Evolutionary conservation across 2,329 filamentous ascomycete species (phyloP).

Genomic region (Neonectria faginata): DNA sequence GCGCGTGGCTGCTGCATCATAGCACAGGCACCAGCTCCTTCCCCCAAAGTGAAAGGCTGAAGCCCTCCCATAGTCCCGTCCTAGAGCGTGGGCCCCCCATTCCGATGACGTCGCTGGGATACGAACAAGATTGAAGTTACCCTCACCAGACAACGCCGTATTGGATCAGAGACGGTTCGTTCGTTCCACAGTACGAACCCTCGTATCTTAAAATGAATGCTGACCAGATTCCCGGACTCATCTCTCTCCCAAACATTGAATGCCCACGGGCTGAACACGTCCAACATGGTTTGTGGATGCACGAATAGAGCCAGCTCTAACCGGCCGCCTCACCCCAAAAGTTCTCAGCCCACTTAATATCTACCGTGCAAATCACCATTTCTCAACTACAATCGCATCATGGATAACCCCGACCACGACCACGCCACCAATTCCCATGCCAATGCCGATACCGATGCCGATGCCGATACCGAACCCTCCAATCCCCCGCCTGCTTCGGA

Average conservation of each 20-base stretch:
- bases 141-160: background rate
- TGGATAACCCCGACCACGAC: conserved; percentile 34
- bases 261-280: background rate
- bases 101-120: background rate
- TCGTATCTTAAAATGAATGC: background rate
- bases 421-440: background rate
- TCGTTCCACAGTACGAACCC: background rate
- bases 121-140: background rate
- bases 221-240: background rate
- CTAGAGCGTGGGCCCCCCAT: background rate
- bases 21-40: conserved; percentile 19
- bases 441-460: background rate
- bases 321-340: background rate
- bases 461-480: conserved; percentile 17
- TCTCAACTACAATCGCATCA: conserved; percentile 38
- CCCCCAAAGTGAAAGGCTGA: background rate
- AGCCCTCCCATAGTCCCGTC: background rate
- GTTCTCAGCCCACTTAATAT: conserved; percentile 13
- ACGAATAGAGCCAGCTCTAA: conserved; percentile 7
- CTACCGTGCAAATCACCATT: conserved; percentile 28
- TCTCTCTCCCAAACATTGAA: background rate
- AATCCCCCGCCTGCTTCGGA: conserved; percentile 9
- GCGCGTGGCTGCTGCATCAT: conserved; percentile 4
- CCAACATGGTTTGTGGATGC: background rate
- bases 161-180: background rate